A percentile compares a stretch with the other conserved stretches of the same genome.
Conservation (phyloP, 2,329 filamentous ascomycete species). For the Pseudopyrenochaeta lycopersici region DNA sequence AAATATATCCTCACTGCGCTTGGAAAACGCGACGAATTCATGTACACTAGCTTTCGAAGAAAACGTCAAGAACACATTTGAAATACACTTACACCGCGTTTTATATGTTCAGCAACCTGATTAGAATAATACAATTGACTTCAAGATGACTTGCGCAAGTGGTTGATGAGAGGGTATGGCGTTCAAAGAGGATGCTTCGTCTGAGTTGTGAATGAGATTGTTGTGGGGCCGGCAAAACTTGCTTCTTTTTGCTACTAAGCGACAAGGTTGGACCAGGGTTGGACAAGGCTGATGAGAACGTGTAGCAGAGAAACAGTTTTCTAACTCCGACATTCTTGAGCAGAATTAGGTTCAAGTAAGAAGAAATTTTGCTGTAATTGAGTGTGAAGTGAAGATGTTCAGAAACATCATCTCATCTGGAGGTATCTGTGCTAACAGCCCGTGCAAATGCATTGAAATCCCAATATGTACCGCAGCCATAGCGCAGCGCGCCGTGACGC, state of each 20-base stretch:
- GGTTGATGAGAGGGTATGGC: background rate
- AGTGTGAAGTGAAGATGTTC: background rate
- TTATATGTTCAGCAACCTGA: background rate
- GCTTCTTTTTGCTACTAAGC: background rate
- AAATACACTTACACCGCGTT: background rate
- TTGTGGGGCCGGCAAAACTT: background rate
- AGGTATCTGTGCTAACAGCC: conserved; percentile 10
- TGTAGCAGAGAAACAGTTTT: background rate
- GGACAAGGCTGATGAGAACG: background rate
- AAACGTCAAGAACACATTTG: background rate
- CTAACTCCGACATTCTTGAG: no score
- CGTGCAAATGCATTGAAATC: background rate
- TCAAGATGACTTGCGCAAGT: background rate
- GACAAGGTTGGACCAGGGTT: background rate
- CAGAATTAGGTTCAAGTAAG: no score
- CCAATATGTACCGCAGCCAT: background rate
- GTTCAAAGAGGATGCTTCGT: background rate
- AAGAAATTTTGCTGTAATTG: no score
- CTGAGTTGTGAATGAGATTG: background rate
- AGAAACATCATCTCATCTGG: conserved; percentile 4
- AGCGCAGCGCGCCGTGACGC: background rate
- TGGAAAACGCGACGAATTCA: background rate
- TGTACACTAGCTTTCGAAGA: background rate
- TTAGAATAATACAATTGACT: background rate
- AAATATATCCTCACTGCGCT: background rate